Conservation (phyloP, 345 rosid genomes). For the Microthlaspi erraticum region DNA sequence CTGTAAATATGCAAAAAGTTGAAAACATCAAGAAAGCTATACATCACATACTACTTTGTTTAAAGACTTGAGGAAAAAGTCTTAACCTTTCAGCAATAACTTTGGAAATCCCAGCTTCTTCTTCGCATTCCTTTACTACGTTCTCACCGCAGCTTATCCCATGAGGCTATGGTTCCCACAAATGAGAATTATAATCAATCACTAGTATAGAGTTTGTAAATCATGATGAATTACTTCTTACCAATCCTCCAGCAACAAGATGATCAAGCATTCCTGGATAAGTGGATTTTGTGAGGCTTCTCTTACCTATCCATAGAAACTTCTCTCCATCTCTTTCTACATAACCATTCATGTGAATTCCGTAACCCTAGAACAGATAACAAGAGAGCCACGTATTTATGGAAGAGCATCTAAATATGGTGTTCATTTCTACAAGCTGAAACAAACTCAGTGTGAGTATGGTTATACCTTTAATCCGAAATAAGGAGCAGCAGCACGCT, state of each 20-base stretch:
- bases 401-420: neutral
- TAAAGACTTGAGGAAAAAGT: constrained; percentile 8
- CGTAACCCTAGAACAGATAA: constrained; percentile 65
- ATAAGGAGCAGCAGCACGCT: constrained; percentile 96
- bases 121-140: constrained; percentile 89
- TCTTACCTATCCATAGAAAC: constrained; percentile 81
- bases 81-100: constrained; percentile 62
- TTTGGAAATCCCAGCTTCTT: constrained; percentile 87
- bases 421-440: constrained; percentile 20
- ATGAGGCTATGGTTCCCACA: constrained; percentile 64
- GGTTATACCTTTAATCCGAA: constrained; percentile 81
- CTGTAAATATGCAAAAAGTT: constrained; percentile 46
- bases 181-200: constrained; percentile 27
- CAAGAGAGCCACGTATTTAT: constrained; percentile 17
- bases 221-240: constrained; percentile 43
- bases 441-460: constrained; percentile 9
- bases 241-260: constrained; percentile 97
- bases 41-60: neutral
- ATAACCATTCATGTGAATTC: constrained; percentile 94
- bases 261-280: constrained; percentile 98
- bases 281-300: constrained; percentile 77
- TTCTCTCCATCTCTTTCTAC: constrained; percentile 68
- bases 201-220: neutral
- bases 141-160: constrained; percentile 80
- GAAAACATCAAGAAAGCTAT: constrained; percentile 15